Base-by-base conservation (phyloP, 2,329 filamentous ascomycete species). In the Arachnopeziza araneosa region DNA sequence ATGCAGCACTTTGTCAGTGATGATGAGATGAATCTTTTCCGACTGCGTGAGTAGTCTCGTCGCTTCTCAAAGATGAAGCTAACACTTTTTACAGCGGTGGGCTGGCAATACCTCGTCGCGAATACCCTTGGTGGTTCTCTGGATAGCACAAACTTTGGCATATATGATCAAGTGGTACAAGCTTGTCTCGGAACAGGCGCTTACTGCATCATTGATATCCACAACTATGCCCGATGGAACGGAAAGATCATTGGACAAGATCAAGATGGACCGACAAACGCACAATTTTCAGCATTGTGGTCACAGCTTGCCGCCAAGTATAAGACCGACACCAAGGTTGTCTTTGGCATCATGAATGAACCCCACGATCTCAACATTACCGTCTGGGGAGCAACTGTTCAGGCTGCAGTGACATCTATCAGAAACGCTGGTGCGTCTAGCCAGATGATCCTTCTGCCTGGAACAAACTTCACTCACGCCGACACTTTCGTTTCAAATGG, bases 291-390 rank as follows among this genome's bases (percentile, higher is more conserved):
- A 5, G 75, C 74, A 51, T 72, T 89, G 4, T 89, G 86, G 86
- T 71, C 67, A 1, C 76, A 81, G 61, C 71, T 86, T 6, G 86
- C 86, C 1, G 75, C 73, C 1, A 83, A 83, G 68, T 89, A 89
- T 71, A 78, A 77, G 23, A 67, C 68, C 10, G 73, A 83, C 55
- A 70, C 77, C 50, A 83, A 80, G 61, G 74, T 89, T 32, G 76
- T 82, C 7, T 87, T 89, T 64, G 85, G 84, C 22, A 70, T 89
- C 54, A 89, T 89, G 85, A 89, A 89, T 73, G 87, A 86, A 73
- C 86, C 86, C 9, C 84, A 87, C 69, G 61, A 58, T 52, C 32
- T 59, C 44, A 64, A 64, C 87, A 76, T 88, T 65, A 71, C 69
- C 30, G 70, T 74, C 1, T 89, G 86, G 86, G 83, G 81, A 1